Evolutionary conservation across 768 basidiomycete genomes (phyloP), one percentile per base, ranked within the genome.

Genomic region (Amanita brunnescens): DNA sequence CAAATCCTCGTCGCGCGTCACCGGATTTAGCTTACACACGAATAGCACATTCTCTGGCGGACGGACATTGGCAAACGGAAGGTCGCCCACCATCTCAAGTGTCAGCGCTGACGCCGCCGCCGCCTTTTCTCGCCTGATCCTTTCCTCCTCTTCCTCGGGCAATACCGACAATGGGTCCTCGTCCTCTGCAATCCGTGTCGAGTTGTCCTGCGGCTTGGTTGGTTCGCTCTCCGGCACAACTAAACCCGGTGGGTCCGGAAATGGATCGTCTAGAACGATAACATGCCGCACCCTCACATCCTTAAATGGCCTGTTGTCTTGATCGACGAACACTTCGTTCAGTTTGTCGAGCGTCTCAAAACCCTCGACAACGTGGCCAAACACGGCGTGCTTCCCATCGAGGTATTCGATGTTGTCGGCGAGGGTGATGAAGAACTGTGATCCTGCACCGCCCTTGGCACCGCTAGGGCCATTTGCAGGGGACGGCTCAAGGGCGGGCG

Each of bases 1-100:
- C 42, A 99, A 72, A 67, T 98, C 96, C 63, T 98, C 95, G 61
- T 94, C 91, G 44, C 87, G 76, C 23, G 96, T 98, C 16, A 96
- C 94, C 18, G 90, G 80, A 62, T 99, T 99, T 57, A 98, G 79
- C 63, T 98, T 98, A 82, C 96, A 99, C 8, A 99, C 94, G 67
- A 99, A 99, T 10, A 99, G 69, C 23, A 98, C 93, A 65, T 98
- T 98, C 69, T 99, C 96, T 0, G 96, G 96, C 0, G 96, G 96
- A 39, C 93, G 81, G 39, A 99, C 93, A 61, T 95, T 93, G 21
- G 96, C 96, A 63, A 99, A 98, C 1, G 96, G 96, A 48, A 98
- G 72, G 67, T 99, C 96, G 29, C 96, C 96, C 51, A 99, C 95
- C 96, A 99, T 99, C 67, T 99, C 96, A 46, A 99, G 79, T 3